Percentiles rank a stretch among this genome's conserved stretches.
phyloP scores from a whole-genome alignment of 306 rosid species.

The Dalbergia oliveri region DNA sequence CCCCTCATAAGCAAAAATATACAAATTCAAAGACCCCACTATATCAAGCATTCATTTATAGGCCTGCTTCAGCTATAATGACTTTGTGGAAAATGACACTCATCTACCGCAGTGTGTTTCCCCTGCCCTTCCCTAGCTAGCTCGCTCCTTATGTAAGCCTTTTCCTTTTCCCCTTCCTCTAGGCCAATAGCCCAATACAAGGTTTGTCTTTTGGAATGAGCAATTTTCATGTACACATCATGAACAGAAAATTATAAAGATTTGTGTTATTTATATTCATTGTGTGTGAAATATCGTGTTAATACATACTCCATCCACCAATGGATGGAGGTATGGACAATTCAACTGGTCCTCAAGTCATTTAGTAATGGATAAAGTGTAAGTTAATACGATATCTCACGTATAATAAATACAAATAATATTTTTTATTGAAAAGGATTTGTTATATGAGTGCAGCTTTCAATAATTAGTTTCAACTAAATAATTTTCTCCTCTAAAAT shows the following conservation, averaged over 20 bases:
- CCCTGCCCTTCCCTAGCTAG: conserved; percentile 4
- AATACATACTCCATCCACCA: too few species aligned
- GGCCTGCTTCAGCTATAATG: conserved; percentile 51
- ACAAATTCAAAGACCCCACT: conserved; percentile 52
- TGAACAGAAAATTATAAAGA: not conserved
- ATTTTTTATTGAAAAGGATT: too few species aligned
- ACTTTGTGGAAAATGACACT: conserved; percentile 60
- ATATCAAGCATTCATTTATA: conserved; percentile 38
- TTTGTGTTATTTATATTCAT: too few species aligned
- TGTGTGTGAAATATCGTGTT: too few species aligned
- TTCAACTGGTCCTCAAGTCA: too few species aligned
- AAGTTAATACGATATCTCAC: too few species aligned
- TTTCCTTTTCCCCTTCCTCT: not conserved
- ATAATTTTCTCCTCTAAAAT: not conserved
- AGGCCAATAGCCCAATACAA: conserved; percentile 11
- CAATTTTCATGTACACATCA: not conserved
- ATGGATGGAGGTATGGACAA: too few species aligned
- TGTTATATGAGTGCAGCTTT: not conserved
- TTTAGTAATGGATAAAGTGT: too few species aligned
- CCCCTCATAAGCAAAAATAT: conserved; percentile 52
- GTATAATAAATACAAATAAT: too few species aligned
- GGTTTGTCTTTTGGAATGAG: conserved; percentile 22
- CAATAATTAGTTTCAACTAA: not conserved
- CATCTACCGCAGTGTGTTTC: conserved; percentile 47
- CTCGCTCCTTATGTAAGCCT: not conserved